These are phyloP conservation scores for Cladosporium sp. DNA, from an alignment of 2,329 filamentous ascomycete genomes.

Conservation along the genomic window DNA sequence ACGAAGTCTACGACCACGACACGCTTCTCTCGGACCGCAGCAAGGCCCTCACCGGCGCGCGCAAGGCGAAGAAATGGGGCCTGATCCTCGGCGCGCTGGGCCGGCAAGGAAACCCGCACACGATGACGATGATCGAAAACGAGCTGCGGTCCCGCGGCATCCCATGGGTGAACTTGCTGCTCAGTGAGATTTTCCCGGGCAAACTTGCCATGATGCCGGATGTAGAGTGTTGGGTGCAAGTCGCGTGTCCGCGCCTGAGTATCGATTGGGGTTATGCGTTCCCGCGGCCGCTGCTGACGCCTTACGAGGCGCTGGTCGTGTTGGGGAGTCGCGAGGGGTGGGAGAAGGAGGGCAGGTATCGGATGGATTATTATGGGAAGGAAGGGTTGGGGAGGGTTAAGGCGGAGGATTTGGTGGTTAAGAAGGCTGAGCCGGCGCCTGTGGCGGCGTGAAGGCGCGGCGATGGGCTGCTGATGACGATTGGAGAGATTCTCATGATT, in stretches of 20 bases:
- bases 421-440: too few species aligned
- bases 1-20: conserved; percentile 85
- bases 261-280: conserved; percentile 99
- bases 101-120: conserved; percentile 92
- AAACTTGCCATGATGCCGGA: conserved; percentile 90
- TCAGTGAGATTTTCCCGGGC: conserved; percentile 94
- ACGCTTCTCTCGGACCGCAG: conserved; percentile 81
- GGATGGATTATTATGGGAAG: conserved; percentile 97
- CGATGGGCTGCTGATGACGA: neutral
- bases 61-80: conserved; percentile 81
- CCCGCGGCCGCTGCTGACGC: conserved; percentile 77
- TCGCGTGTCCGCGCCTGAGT: conserved; percentile 91
- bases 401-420: conserved; percentile 23
- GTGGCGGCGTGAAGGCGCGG: neutral
- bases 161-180: conserved; percentile 75
- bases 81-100: conserved; percentile 90
- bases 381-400: conserved; percentile 81
- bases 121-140: conserved; percentile 78
- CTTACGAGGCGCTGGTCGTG: conserved; percentile 92
- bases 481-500: neutral
- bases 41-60: conserved; percentile 70
- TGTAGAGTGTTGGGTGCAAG: conserved; percentile 97
- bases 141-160: conserved; percentile 67
- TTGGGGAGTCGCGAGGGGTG: conserved; percentile 69
- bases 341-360: conserved; percentile 58